Base-by-base conservation (phyloP, 495 filamentous ascomycete species). In the Xylaria scruposa region DNA sequence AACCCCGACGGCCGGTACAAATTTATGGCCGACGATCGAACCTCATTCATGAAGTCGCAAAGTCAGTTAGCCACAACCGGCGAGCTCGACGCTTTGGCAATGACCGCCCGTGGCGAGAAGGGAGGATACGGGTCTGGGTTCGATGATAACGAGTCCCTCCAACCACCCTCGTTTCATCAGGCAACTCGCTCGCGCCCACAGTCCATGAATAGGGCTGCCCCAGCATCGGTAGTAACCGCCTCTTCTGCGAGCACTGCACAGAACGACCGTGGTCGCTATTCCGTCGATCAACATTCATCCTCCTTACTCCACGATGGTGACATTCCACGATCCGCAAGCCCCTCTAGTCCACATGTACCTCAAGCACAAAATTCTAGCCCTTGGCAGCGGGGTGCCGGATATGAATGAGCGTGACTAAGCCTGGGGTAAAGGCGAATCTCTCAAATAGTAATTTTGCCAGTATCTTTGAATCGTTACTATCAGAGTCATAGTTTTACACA, bases 21-120 rank as follows among this genome's bases (percentile, higher is more conserved):
- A 81, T 93, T 93, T 66, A 98, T 99, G 94, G 90, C 91, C 62
- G 96, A 98, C 77, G 96, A 98, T 81, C 92, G 96, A 65, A 94
- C 93, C 58, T 97, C 95, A 5, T 98, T 98, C 81, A 98, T 98
- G 90, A 99, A 99, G 85, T 98, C 95, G 13, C 92, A 97, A 76
- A 92, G 91, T 17, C 89, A 94, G 74, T 86, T 98, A 71, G 92
- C 88, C 44, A 80, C 83, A 12, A 83, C 82, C 21, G 95, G 92
- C 19, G 96, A 99, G 78, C 86, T 99, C 68, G 94, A 98, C 82
- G 96, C 96, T 8, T 83, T 99, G 36, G 97, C 91, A 68, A 92
- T 91, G 59, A 98, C 96, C 17, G 96, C 96, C 31, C 92, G 96
- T 68, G 95, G 94, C 59, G 93, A 96, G 70, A 95, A 94, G 81